These are phyloP conservation scores for Aspergillus ostianus DNA, from an alignment of 495 filamentous ascomycete species.

Conservation along the genomic window DNA sequence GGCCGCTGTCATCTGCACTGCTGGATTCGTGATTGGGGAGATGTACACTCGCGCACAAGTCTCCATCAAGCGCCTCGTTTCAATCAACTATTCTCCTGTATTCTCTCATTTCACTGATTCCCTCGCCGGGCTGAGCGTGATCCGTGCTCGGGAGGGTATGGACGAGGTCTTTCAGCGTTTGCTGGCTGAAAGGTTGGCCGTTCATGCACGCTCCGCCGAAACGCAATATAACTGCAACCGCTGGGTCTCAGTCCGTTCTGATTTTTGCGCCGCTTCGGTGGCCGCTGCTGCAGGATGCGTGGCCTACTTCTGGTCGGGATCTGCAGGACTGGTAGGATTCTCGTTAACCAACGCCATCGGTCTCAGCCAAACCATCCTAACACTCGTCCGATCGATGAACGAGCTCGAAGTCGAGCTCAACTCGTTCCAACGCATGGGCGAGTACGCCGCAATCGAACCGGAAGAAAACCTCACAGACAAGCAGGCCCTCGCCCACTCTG, in stretches of 20 bases:
- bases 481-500: conserved; percentile 28
- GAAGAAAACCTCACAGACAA: conserved; percentile 37
- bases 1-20: conserved; percentile 36
- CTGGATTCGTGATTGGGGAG: conserved; percentile 45
- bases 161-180: conserved; percentile 39
- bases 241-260: conserved; percentile 48
- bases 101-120: conserved; percentile 52
- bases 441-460: conserved; percentile 44
- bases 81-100: conserved; percentile 47
- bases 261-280: conserved; percentile 47
- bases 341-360: conserved; percentile 49
- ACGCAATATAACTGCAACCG: conserved; percentile 50
- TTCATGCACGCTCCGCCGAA: conserved; percentile 37
- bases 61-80: conserved; percentile 40
- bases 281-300: conserved; percentile 45
- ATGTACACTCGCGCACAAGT: conserved; percentile 50
- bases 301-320: conserved; percentile 39
- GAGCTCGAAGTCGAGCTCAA: conserved; percentile 51
- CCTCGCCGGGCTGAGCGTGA: conserved; percentile 44
- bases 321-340: conserved; percentile 47
- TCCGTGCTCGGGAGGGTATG: conserved; percentile 47
- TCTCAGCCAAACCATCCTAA: conserved; percentile 44
- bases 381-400: conserved; percentile 45
- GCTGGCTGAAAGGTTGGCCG: conserved; percentile 41
- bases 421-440: conserved; percentile 47